Conservation (phyloP, 768 basidiomycete genomes). For the Leccinum longicurvipes region DNA sequence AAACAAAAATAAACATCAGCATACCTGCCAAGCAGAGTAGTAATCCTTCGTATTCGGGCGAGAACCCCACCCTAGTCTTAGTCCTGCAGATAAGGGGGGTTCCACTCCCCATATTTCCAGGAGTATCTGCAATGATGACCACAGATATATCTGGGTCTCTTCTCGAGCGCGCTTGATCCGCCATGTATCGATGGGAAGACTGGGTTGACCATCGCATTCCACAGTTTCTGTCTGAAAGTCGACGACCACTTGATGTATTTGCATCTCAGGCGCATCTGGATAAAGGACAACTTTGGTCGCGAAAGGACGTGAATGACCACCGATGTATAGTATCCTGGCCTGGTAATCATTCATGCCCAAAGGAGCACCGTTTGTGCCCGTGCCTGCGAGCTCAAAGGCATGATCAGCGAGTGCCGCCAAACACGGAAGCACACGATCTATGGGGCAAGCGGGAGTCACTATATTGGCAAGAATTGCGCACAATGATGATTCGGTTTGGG, state of each 20-base stretch:
- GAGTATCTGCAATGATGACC: background rate
- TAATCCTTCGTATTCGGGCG: too few relatives aligned
- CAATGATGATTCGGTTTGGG: background rate
- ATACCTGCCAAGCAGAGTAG: background rate
- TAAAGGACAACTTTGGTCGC: background rate
- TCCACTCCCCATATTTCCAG: background rate
- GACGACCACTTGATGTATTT: background rate
- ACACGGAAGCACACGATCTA: background rate
- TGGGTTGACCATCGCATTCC: background rate
- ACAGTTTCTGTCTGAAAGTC: background rate
- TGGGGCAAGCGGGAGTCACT: background rate
- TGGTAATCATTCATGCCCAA: background rate
- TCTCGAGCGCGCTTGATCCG: background rate
- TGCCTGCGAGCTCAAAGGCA: background rate
- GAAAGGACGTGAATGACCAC: background rate
- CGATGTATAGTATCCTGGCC: background rate
- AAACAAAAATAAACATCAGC: background rate
- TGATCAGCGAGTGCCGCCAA: background rate
- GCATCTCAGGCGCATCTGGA: background rate
- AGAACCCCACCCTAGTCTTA: too few relatives aligned
- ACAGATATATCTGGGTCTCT: background rate
- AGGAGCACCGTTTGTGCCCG: background rate
- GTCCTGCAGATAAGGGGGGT: background rate
- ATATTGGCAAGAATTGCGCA: background rate
- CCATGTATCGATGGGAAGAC: background rate